Evolutionary conservation across 2,329 filamentous ascomycete genomes (phyloP).

Genomic region (Exophiala dermatitidis): DNA sequence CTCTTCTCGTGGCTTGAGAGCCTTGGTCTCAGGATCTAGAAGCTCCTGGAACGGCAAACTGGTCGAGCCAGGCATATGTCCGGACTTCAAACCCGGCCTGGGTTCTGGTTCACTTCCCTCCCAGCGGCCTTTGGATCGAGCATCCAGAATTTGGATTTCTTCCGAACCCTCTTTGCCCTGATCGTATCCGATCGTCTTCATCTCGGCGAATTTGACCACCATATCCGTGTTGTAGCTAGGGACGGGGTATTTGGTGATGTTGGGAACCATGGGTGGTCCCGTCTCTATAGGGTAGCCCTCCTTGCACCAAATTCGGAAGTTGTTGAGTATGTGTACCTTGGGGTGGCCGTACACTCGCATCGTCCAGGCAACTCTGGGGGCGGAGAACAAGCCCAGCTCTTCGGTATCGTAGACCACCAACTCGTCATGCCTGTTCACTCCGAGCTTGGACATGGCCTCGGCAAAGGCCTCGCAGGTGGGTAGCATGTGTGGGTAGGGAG

Average conservation of each 20-base stretch:
- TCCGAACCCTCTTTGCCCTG: constrained; percentile 75
- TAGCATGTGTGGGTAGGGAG: constrained; percentile 94
- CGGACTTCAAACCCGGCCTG: constrained; percentile 73
- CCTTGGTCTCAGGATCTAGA: constrained; percentile 75
- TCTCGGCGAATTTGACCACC: constrained; percentile 74
- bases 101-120: constrained; percentile 79
- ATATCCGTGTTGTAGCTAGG: constrained; percentile 55
- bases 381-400: constrained; percentile 88
- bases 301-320: constrained; percentile 90
- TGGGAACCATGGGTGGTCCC: constrained; percentile 43
- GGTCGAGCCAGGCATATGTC: constrained; percentile 83
- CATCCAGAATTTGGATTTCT: constrained; percentile 82
- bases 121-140: constrained; percentile 71
- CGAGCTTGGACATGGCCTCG: constrained; percentile 78
- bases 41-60: constrained; percentile 73
- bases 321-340: constrained; percentile 85
- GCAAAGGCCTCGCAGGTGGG: constrained; percentile 74
- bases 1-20: constrained; percentile 64
- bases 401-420: constrained; percentile 91
- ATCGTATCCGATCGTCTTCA: constrained; percentile 68
- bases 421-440: constrained; percentile 77
- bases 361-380: constrained; percentile 90
- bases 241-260: constrained; percentile 41
- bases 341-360: constrained; percentile 81
- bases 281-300: constrained; percentile 73